phyloP scores from a whole-genome alignment of 2,329 filamentous ascomycete species.

The Trichoderma brevicompactum region DNA sequence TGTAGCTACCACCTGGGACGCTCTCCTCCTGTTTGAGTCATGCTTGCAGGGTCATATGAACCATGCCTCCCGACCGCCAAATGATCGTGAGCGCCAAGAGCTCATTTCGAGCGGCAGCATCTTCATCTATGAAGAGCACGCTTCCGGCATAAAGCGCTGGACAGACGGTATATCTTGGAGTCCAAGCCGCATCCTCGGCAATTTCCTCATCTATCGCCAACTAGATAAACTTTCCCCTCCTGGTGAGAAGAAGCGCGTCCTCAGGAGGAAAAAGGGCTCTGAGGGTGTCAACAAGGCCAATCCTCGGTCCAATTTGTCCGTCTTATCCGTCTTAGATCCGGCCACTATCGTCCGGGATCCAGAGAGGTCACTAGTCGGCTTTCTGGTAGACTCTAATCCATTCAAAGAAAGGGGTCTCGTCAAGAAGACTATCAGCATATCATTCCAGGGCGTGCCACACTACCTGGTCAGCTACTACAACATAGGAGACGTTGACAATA shows the following conservation, averaged over 20 bases:
- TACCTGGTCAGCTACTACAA: slow-evolving; percentile 91
- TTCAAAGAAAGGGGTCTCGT: slow-evolving; percentile 83
- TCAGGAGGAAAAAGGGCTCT: slow-evolving; percentile 62
- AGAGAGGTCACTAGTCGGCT: slow-evolving; percentile 67
- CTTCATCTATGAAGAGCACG: slow-evolving; percentile 90
- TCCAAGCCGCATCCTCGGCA: slow-evolving; percentile 83
- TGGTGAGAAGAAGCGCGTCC: slow-evolving; percentile 82
- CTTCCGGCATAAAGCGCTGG: slow-evolving; percentile 92
- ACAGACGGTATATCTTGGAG: slow-evolving; percentile 92
- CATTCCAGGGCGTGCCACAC: slow-evolving; percentile 73
- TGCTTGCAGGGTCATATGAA: slow-evolving; percentile 71
- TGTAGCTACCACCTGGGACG: slow-evolving; percentile 72
- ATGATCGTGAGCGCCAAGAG: slow-evolving; percentile 77
- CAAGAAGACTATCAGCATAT: slow-evolving; percentile 91
- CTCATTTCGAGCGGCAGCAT: slow-evolving; percentile 84
- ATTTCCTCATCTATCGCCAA: slow-evolving; percentile 85
- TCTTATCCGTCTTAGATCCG: slow-evolving; percentile 17
- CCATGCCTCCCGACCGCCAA: slow-evolving; percentile 81
- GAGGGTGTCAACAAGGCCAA: slow-evolving; percentile 46
- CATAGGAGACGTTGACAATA: slow-evolving; percentile 73
- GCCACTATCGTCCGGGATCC: slow-evolving; percentile 37
- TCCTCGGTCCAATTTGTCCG: slow-evolving; percentile 34
- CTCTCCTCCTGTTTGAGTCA: slow-evolving; percentile 78
- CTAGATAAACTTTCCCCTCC: slow-evolving; percentile 77
- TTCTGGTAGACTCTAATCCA: slow-evolving; percentile 84